phyloP scores from a whole-genome alignment of 805 yeast species.

The Metschnikowia chrysomelidarum region DNA sequence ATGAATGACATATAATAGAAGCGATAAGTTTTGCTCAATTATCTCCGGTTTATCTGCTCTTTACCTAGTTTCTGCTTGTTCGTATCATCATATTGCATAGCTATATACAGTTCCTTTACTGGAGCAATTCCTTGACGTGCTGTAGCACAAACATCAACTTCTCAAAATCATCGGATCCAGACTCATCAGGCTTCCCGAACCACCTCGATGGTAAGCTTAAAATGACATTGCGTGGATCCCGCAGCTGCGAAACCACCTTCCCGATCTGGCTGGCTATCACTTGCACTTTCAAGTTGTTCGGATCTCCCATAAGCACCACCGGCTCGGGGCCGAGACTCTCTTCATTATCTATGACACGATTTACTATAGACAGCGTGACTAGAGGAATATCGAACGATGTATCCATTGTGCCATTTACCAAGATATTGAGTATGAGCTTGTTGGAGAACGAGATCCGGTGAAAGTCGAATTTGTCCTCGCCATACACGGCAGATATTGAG shows the following conservation, averaged over 20 bases:
- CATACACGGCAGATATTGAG: slow-evolving; percentile 4
- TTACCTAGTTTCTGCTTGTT: no score
- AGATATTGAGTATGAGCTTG: slow-evolving; percentile 37
- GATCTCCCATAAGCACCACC: slow-evolving; percentile 45
- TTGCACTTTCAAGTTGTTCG: slow-evolving; percentile 45
- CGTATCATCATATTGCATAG: no score
- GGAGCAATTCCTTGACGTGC: slow-evolving; percentile 14
- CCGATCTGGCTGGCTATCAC: slow-evolving; percentile 52
- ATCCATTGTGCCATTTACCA: slow-evolving; percentile 47
- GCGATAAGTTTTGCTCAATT: no score
- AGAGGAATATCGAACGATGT: slow-evolving; percentile 44
- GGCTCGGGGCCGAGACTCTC: slow-evolving; percentile 42
- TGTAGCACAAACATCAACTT: slow-evolving; percentile 45
- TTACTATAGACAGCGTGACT: slow-evolving; percentile 22
- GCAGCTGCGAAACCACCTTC: slow-evolving; percentile 31
- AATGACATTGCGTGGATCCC: slow-evolving; percentile 37
- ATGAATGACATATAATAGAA: no score
- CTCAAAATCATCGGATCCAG: slow-evolving; percentile 40
- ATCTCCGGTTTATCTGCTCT: no score
- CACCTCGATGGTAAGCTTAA: slow-evolving; percentile 47
- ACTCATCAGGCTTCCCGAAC: slow-evolving; percentile 38
- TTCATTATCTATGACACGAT: slow-evolving; percentile 13
- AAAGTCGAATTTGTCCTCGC: slow-evolving; percentile 15
- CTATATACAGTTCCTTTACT: neutral
- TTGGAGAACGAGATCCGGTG: slow-evolving; percentile 36